Evolutionary conservation across 805 yeast genomes (phyloP), one percentile per base, ranked within the genome.

Genomic region (Candida methanosorbosa): DNA sequence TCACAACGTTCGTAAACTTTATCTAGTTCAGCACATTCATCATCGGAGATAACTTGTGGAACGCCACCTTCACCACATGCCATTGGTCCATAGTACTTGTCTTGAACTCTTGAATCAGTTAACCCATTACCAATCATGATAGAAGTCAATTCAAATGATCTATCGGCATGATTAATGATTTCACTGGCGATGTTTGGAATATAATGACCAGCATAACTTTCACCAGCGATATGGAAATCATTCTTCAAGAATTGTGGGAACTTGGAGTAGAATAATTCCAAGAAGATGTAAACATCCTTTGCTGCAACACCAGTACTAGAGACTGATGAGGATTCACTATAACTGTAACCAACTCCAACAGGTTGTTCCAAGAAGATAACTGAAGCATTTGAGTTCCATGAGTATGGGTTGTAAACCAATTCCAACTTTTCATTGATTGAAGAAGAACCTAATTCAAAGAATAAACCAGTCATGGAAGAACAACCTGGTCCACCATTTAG

Each of bases 401-500:
- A 72, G 59, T 76, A 62, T 17, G 87, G 87, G 63, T 85, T 85
- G 59, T 62, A 61, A 28, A 70, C 66, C 17, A 88, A 88, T 48
- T 72, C 70, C 39, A 78, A 54, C 19, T 80, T 72, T 28, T 72
- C 56, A 38, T 66, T 71, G 41, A 85, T 76, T 17, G 78, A 66
- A 2, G 94, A 68, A 13, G 95, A 90, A 20, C 95, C 95, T 48
- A 85, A 68, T 56, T 86, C 95, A 54, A 84, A 83, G 54, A 85
- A 81, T 45, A 83, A 68, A 1, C 95, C 95, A 12, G 94, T 83
- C 61, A 84, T 61, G 9, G 94, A 83, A 13, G 94, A 82, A 61
- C 95, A 86, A 4, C 96, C 96, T 29, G 96, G 95, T 14, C 96
- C 96, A 47, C 96, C 96, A 54, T 86, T 86, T 53, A 86, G 69